Evolutionary conservation across 2,329 filamentous ascomycete genomes (phyloP), one percentile per base, ranked within the genome.

Genomic region (Botrytis cinerea): DNA sequence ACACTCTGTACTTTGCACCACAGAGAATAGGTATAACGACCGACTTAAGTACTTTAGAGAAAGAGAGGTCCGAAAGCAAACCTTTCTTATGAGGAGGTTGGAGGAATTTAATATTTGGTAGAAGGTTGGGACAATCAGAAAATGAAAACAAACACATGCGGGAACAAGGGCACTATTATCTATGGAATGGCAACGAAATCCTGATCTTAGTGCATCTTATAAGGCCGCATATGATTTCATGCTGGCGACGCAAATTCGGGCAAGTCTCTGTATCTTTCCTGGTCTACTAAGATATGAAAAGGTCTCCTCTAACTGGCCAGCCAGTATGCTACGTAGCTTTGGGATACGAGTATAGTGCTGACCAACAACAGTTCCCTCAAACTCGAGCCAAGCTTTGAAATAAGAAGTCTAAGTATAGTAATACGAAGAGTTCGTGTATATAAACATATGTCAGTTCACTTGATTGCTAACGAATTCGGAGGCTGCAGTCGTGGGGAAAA

Each of bases 141-240:
- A n/a, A 57, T 28, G 20, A 69, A 73, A 32, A 40, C 35, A 73
- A n/a, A 73, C 59, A 73, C 25, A 51, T 46, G 67, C 59, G 72
- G 72, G 40, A 57, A 70, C 51, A 57, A 46, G 32, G 32, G 72
- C n/a, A 69, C 22, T 46, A 40, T 48, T 43, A 57, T 60, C 54
- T 45, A 62, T 60, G 57, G 54, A 57, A 69, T 62, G 71, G 51
- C 63, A 61, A 69, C 28, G 51, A 40, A 28, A 62, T 61, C 40
- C 70, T 38, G 14, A 45, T 70, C 46, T 57, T 46, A 16, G 38
- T 61, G 48, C 71, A 70, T 28, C 40, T 46, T 43, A 70, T 61
- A 60, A 70, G 51, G 63, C 51, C 38, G 70, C 45, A 66, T 59
- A 67, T 32, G 18, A 61, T 45, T 57, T 40, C 40, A 70, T 68